Conservation (phyloP, 1,284 basidiomycete genomes). For the Ceratobasidium sp. region DNA sequence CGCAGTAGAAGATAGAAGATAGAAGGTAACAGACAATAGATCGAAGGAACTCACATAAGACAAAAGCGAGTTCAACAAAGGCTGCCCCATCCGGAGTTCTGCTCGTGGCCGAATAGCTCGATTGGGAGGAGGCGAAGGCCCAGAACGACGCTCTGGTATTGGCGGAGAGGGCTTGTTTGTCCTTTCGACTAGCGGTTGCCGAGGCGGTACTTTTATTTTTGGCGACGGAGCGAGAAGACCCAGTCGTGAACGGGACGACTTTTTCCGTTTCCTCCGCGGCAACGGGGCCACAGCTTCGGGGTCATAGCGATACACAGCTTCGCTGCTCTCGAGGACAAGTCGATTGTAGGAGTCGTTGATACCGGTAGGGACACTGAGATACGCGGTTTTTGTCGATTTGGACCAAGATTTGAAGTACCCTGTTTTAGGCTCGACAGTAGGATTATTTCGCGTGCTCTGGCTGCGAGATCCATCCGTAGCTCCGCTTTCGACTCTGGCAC, state of each 20-base stretch:
- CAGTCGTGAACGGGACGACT: slow-evolving; percentile 3
- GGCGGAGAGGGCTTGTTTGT: slow-evolving; percentile 5
- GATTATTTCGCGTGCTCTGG: background rate
- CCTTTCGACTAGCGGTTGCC: background rate
- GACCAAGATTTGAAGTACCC: slow-evolving; percentile 35
- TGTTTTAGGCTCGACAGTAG: background rate
- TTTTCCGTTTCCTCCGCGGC: background rate
- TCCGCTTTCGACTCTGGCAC: slow-evolving; percentile 8
- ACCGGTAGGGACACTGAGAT: slow-evolving; percentile 10
- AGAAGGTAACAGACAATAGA: too few species aligned
- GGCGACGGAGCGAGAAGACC: slow-evolving; percentile 12
- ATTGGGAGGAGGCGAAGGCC: background rate
- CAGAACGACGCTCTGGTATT: background rate
- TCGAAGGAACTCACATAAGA: too few species aligned
- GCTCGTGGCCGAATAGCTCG: slow-evolving; percentile 35
- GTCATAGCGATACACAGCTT: slow-evolving; percentile 27
- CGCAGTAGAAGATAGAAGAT: too few species aligned
- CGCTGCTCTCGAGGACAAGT: slow-evolving; percentile 4
- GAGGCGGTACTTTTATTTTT: background rate
- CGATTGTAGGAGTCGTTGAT: background rate
- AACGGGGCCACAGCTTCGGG: background rate
- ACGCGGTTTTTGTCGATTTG: slow-evolving; percentile 9
- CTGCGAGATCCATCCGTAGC: slow-evolving; percentile 6
- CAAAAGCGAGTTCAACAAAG: too few species aligned
- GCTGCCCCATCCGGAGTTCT: slow-evolving; percentile 20